Evolutionary conservation across 768 basidiomycete species (phyloP).

Genomic region (Kondoa subrosea): DNA sequence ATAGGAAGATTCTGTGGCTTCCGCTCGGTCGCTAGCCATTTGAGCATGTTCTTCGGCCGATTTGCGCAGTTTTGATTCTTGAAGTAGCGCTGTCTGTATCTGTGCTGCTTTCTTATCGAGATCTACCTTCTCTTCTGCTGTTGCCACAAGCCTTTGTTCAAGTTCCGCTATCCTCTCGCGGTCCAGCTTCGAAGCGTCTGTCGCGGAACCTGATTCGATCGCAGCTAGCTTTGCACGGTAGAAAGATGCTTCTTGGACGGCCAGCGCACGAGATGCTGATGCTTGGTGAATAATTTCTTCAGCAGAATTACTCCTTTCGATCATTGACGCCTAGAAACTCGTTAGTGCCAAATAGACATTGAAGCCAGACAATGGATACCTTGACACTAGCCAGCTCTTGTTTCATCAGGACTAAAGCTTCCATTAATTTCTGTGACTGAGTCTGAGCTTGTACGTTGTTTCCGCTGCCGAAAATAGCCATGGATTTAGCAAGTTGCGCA

Average conservation of each 20-base stretch:
- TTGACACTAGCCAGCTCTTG: conserved; percentile 71
- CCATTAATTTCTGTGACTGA: conserved; percentile 36
- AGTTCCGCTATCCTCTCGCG: conserved; percentile 58
- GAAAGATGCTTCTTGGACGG: conserved; percentile 84
- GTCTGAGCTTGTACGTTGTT: no score
- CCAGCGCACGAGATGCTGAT: conserved; percentile 56
- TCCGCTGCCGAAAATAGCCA: conserved; percentile 29
- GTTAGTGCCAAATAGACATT: not conserved
- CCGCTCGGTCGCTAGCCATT: conserved; percentile 60
- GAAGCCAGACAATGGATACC: conserved; percentile 37
- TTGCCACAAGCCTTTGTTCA: conserved; percentile 52
- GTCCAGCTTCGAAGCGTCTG: conserved; percentile 54
- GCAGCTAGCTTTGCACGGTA: conserved; percentile 89
- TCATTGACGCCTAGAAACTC: conserved; percentile 43
- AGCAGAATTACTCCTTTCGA: conserved; percentile 36
- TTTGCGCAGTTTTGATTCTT: conserved; percentile 52
- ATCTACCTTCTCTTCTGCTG: conserved; percentile 39
- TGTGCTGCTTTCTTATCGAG: conserved; percentile 1
- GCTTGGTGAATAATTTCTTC: conserved; percentile 66
- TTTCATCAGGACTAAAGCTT: conserved; percentile 66
- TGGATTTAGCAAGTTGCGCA: conserved; percentile 33
- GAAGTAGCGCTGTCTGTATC: conserved; percentile 50
- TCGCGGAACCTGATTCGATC: conserved; percentile 50
- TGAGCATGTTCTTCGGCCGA: conserved; percentile 61
- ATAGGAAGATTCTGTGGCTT: conserved; percentile 51